Evolutionary conservation across 2,329 filamentous ascomycete genomes (phyloP).

Genomic region (Eutypa lata): DNA sequence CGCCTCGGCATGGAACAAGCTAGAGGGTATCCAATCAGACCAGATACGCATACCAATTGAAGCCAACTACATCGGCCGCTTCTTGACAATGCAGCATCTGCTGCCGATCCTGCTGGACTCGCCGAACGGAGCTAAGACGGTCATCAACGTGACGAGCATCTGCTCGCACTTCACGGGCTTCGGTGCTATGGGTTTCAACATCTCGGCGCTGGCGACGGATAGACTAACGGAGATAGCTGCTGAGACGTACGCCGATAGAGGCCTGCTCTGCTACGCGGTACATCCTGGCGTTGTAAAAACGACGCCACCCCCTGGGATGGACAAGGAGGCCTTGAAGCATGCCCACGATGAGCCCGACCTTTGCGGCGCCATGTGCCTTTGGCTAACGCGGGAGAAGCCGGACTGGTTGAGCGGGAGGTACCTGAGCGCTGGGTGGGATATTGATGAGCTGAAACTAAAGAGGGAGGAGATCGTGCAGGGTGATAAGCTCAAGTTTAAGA

Average conservation of each 20-base stretch:
- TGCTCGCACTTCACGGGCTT: neutral
- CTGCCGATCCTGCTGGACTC: neutral
- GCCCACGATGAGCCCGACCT: neutral
- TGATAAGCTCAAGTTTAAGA: neutral
- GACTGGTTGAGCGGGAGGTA: neutral
- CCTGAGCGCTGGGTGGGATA: neutral
- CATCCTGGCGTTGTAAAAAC: neutral
- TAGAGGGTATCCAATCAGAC: neutral
- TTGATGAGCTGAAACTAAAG: neutral
- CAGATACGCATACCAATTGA: neutral
- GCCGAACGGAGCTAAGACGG: neutral
- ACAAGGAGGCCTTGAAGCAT: neutral
- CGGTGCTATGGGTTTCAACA: neutral
- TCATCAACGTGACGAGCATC: neutral
- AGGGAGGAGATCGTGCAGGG: neutral
- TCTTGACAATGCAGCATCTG: neutral
- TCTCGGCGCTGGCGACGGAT: neutral
- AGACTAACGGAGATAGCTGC: neutral
- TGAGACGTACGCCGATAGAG: neutral
- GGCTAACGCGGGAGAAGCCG: neutral
- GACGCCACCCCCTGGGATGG: neutral
- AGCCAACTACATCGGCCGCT: neutral
- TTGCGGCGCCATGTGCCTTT: neutral
- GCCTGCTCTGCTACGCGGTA: neutral
- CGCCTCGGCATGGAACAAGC: neutral